Percentiles rank a stretch among this genome's conserved stretches.
Conservation (phyloP, 2,329 filamentous ascomycete genomes). For the Aspergillus nomiae region DNA sequence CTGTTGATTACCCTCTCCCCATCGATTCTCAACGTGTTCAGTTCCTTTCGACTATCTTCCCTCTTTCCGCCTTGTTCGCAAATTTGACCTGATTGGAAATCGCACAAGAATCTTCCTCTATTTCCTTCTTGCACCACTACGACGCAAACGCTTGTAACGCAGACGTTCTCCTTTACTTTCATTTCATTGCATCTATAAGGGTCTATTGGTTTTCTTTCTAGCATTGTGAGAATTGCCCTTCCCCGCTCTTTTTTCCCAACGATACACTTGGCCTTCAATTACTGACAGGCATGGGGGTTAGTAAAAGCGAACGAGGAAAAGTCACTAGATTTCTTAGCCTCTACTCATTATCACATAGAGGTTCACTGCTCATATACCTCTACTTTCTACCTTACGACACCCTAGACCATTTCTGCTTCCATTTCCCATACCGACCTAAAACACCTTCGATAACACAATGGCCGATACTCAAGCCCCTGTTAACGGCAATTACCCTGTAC, state of each 20-base stretch:
- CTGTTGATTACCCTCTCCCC: conserved; percentile 4
- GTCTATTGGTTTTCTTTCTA: conserved; percentile 24
- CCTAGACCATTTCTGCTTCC: not conserved
- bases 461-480: conserved; percentile 44
- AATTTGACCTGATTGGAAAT: conserved; percentile 23
- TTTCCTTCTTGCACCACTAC: conserved; percentile 11
- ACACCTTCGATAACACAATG: conserved; percentile 32
- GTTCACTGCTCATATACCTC: conserved; percentile 12
- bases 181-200: conserved; percentile 8
- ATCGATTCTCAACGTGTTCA: conserved; percentile 15
- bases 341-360: conserved; percentile 21
- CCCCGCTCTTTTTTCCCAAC: not conserved
- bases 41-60: conserved; percentile 15
- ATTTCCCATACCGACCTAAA: conserved; percentile 7
- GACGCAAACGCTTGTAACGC: conserved; percentile 5
- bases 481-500: conserved; percentile 45
- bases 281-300: not conserved
- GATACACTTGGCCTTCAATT: not conserved
- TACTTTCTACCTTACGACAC: not conserved
- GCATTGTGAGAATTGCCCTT: conserved; percentile 30
- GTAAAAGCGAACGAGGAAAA: conserved; percentile 14
- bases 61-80: conserved; percentile 18
- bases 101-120: conserved; percentile 32
- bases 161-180: conserved; percentile 18
- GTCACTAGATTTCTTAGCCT: conserved; percentile 21